Percentiles rank a stretch among this genome's conserved stretches.
Evolutionary conservation across 2,329 filamentous ascomycete genomes (phyloP).

Genomic region (Stachybotrys chartarum): DNA sequence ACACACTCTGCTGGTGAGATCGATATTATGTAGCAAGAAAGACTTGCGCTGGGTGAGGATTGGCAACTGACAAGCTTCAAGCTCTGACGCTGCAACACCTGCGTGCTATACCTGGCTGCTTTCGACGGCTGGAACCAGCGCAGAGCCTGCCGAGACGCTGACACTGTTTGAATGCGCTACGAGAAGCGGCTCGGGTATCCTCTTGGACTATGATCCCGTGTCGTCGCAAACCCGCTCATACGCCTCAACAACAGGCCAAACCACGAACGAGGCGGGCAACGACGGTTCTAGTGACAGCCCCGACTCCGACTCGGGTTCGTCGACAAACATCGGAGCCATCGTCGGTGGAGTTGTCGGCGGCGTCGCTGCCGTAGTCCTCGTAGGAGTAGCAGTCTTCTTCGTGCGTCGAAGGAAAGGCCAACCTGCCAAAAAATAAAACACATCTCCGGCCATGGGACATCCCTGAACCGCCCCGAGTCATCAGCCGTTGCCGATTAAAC

Average conservation of each 20-base stretch:
- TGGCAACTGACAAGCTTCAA: conserved; percentile 6
- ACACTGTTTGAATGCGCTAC: conserved; percentile 20
- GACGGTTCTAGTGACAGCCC: conserved; percentile 22
- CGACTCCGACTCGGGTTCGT: conserved; percentile 9
- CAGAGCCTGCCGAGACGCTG: conserved; percentile 8
- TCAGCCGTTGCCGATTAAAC: not conserved
- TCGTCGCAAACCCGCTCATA: conserved; percentile 13
- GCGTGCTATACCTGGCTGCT: conserved; percentile 22
- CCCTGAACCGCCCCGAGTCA: not conserved
- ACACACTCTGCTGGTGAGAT: conserved; percentile 28
- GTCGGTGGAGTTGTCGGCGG: conserved; percentile 41
- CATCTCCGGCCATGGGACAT: not conserved
- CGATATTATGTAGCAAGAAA: not conserved
- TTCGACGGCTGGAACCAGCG: conserved; percentile 10
- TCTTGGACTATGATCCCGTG: conserved; percentile 22
- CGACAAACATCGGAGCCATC: conserved; percentile 33
- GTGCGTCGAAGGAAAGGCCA: conserved; percentile 19
- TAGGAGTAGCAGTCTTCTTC: conserved; percentile 30
- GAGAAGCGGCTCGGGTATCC: conserved; percentile 12
- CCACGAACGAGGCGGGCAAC: conserved; percentile 3
- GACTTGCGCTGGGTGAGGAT: not conserved
- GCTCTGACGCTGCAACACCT: conserved; percentile 5
- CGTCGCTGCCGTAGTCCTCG: conserved; percentile 30
- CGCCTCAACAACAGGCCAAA: conserved; percentile 1
- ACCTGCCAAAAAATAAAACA: not conserved